Evolutionary conservation across 176 grass and related monocot species (phyloP), one percentile per base, ranked within the genome.

Genomic region (Saccharum officinarum): DNA sequence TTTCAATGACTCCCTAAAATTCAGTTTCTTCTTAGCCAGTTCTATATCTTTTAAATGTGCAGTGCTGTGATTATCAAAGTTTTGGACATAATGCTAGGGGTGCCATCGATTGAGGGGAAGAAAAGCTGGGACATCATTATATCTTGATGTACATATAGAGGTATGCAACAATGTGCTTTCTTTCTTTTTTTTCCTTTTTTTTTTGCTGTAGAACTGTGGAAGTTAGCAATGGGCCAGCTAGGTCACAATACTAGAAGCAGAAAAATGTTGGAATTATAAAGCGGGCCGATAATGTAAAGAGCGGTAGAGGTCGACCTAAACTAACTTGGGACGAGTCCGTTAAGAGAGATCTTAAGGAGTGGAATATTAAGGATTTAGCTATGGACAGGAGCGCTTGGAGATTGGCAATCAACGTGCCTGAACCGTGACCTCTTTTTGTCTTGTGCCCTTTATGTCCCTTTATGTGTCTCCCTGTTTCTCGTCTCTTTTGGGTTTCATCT

Each of bases 101-200:
- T 94, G 96, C 86, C 96, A 95, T 83, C 78, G 77, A 15, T 89
- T 98, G 85, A 95, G 93, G 71, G 96, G 96, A 89, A 98, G 96
- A 88, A 98, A 93, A 89, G 93, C 93, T 85, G 96, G 96, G 38
- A 94, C 96, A 40, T 94, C 88, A 37, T 83, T 98, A 77, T 95
- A 98, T 89, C 91, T 98, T 69, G 95, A 98, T 85, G 91, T 98
- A 60, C 95, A 98, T 85, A 95, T 98, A 81, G 95, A 95, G 93
- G 95, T 95, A 95, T 82, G 75, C 67, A 73, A 3, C 26, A 61
- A 25, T 78, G 39, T 78, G 22, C 18, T 73, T 80, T 64, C 42
- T 25, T 91, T 28, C 28, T 28, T 28, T 28, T 28, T n/a, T n/a
- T 80, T 62, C 28, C 63, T n/a, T n/a, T n/a, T n/a, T 30, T 69